These are phyloP conservation scores for Heterotrichella gracilis DNA, from an alignment of 352 stramenopile species.

Conservation along the genomic window DNA sequence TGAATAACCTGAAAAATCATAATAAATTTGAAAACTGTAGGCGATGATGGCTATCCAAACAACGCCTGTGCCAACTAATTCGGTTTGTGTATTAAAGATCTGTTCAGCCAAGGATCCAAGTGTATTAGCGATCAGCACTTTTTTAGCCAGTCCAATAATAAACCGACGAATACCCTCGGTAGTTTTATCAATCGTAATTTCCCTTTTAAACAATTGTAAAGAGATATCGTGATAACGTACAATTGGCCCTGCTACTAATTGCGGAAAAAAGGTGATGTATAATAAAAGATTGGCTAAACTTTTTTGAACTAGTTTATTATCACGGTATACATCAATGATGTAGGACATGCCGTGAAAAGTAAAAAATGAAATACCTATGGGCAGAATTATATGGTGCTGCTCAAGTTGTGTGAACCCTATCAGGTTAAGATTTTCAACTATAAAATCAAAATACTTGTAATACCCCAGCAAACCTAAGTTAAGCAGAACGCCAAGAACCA, in stretches of 20 bases:
- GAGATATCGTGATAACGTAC: background rate
- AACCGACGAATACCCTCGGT: background rate
- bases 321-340: background rate
- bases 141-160: background rate
- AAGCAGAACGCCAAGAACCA: background rate
- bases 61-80: background rate
- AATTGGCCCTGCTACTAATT: background rate
- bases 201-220: background rate
- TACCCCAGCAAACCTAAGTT: background rate
- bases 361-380: background rate
- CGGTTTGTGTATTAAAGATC: background rate
- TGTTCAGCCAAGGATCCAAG: background rate
- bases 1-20: conserved; percentile 6
- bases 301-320: background rate
- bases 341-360: background rate
- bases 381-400: background rate
- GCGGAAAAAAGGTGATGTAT: background rate
- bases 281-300: background rate
- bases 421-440: background rate
- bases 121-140: background rate
- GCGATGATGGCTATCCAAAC: background rate
- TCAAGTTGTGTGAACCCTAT: background rate
- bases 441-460: background rate
- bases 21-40: background rate
- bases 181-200: background rate